Evolutionary conservation across 441 rosid genomes (phyloP).

Genomic region (Iberis amara): DNA sequence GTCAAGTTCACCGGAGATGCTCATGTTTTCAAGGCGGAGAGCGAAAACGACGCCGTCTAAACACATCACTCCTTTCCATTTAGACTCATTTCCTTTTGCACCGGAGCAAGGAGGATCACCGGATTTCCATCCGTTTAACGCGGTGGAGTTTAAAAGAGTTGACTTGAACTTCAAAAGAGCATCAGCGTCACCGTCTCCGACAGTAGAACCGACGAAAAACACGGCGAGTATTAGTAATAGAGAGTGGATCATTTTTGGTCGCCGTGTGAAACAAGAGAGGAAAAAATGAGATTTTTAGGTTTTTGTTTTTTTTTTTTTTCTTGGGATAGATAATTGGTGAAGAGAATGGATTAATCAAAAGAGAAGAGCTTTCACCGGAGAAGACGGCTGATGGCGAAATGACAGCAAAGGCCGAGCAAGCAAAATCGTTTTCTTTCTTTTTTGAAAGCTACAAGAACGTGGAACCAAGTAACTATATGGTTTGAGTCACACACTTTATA

Average conservation of each 20-base stretch:
- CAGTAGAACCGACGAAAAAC: neutral
- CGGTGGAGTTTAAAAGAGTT: conserved; percentile 32
- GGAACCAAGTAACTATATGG: conserved; percentile 32
- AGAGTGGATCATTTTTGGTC: conserved; percentile 22
- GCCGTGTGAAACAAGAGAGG: too few relatives aligned
- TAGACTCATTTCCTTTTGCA: conserved; percentile 12
- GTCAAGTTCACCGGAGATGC: conserved; percentile 49
- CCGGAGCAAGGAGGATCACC: conserved; percentile 37
- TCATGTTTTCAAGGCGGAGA: conserved; percentile 50
- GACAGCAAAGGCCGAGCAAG: neutral
- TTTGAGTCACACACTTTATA: too few relatives aligned
- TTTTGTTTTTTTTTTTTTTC: too few relatives aligned
- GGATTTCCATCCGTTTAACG: conserved; percentile 38
- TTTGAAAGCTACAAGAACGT: conserved; percentile 18
- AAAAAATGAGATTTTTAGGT: too few relatives aligned
- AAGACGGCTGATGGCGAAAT: too few relatives aligned
- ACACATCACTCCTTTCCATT: conserved; percentile 63
- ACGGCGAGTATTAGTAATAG: neutral
- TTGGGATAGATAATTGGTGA: too few relatives aligned
- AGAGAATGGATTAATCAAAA: neutral
- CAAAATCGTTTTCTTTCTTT: too few relatives aligned
- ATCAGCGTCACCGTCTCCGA: conserved; percentile 33
- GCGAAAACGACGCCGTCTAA: conserved; percentile 32
- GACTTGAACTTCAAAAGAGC: conserved; percentile 47
- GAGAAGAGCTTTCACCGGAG: too few relatives aligned